Conservation (phyloP, 2,329 filamentous ascomycete species). For the Sporothrix pseudoabietina region DNA sequence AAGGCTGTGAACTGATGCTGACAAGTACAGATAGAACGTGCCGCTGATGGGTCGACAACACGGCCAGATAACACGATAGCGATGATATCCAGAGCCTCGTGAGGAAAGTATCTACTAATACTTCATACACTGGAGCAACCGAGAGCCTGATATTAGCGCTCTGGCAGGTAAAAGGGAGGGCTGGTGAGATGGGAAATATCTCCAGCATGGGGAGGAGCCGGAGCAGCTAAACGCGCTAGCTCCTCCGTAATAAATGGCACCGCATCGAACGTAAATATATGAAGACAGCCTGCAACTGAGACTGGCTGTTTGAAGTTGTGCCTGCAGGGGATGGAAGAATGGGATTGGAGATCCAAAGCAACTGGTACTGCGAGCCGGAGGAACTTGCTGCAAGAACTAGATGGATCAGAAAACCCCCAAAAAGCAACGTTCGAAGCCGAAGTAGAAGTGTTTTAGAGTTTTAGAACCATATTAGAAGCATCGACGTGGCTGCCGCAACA, state of each 20-base stretch:
- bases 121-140: background rate
- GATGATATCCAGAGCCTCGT: background rate
- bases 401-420: background rate
- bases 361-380: background rate
- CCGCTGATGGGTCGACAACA: background rate
- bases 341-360: background rate
- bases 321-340: constrained; percentile 7
- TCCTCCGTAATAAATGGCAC: constrained; percentile 12
- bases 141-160: background rate
- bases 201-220: background rate
- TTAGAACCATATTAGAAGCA: background rate
- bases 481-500: background rate
- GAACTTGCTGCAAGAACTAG: background rate
- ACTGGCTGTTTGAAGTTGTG: background rate
- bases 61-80: background rate
- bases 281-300: no score
- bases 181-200: constrained; percentile 11
- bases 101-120: no score
- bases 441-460: background rate
- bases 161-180: background rate
- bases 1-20: background rate
- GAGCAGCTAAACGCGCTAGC: constrained; percentile 9
- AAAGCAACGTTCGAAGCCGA: background rate
- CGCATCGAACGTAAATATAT: background rate
- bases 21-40: background rate